Evolutionary conservation across 371 early-diverging fungal genomes (phyloP), one percentile per base, ranked within the genome.

Genomic region (Syncephalastrum racemosum): DNA sequence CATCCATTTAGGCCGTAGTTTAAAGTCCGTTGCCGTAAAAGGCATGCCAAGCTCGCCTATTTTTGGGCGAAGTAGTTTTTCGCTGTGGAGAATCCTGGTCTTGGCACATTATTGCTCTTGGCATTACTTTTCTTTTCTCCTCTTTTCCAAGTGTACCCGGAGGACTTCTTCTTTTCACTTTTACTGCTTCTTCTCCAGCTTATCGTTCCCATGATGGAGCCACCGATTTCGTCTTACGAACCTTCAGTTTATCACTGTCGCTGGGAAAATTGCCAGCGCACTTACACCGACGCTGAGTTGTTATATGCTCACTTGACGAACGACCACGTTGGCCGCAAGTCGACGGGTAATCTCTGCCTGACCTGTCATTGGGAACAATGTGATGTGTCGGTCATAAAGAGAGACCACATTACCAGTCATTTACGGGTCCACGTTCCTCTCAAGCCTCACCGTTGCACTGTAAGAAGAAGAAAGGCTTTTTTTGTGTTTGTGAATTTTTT

Each of bases 381-480:
- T 73, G 72, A 75, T 39, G 82, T 87, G 27, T 72, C 76, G 22
- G 86, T 88, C 18, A 68, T 80, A 39, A 97, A 96, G 75, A 77
- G 97, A 62, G 96, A 97, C 75, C 97, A 97, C 67, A 90, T 96
- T 57, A 95, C 95, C 16, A 90, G 91, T 19, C 97, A 97, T 67
- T 70, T 96, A 55, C 79, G 94, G 58, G 90, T 93, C 19, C 97
- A 97, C 69, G 85, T 97, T 19, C 87, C 93, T n/a, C 81, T 92
- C 24, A 94, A 94, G 68, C 96, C 95, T 18, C 84, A 91, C 73
- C 77, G 67, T 31, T 97, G 97, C 71, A 67, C 62, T 55, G 84
- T 86, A 80, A 50, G 52, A 27, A 27, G 7, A 7, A 27, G 7
- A 27, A 7, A 4, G n/a, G n/a, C n/a, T n/a, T n/a, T 58, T 24